A percentile compares a stretch with the other conserved stretches of the same genome.
Conservation (phyloP, 1,139 yeast species). For the Taphrina flavorubra region DNA sequence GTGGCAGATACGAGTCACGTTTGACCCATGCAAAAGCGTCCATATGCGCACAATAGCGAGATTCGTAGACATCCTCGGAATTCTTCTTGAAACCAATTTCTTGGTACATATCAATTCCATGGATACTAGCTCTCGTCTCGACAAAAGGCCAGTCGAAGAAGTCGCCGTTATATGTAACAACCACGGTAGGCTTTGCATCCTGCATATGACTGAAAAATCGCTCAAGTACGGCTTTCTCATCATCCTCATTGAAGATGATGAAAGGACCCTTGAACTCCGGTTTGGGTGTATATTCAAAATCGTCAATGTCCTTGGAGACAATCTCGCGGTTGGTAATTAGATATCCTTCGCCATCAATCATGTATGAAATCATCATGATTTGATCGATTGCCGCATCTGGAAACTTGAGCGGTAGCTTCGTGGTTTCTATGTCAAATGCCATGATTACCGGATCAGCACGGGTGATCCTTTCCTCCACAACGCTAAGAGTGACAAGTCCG, state of each 20-base stretch:
- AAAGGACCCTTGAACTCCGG: constrained; percentile 94
- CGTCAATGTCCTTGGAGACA: constrained; percentile 91
- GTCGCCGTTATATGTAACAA: constrained; percentile 97
- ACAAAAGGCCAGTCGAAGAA: constrained; percentile 99
- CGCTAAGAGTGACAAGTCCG: constrained; percentile 63
- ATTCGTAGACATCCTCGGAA: constrained; percentile 88
- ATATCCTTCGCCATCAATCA: constrained; percentile 98
- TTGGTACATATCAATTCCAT: constrained; percentile 85
- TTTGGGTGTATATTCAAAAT: constrained; percentile 95
- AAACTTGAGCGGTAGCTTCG: constrained; percentile 93
- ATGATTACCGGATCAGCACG: constrained; percentile 97
- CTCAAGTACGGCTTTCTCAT: constrained; percentile 74
- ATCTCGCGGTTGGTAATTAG: constrained; percentile 93
- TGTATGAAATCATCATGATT: constrained; percentile 98
- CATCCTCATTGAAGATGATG: constrained; percentile 85
- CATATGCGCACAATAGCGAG: constrained; percentile 93
- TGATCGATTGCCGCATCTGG: constrained; percentile 94
- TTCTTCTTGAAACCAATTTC: constrained; percentile 95
- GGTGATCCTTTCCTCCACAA: constrained; percentile 75
- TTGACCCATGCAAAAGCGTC: constrained; percentile 99
- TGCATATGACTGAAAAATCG: constrained; percentile 89
- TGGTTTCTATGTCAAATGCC: constrained; percentile 97
- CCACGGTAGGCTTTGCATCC: constrained; percentile 88
- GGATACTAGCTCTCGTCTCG: constrained; percentile 80
- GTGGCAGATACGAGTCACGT: constrained; percentile 95